Evolutionary conservation across 2,329 filamentous ascomycete genomes (phyloP), one percentile per base, ranked within the genome.

Genomic region (Calonectria ilicicola): DNA sequence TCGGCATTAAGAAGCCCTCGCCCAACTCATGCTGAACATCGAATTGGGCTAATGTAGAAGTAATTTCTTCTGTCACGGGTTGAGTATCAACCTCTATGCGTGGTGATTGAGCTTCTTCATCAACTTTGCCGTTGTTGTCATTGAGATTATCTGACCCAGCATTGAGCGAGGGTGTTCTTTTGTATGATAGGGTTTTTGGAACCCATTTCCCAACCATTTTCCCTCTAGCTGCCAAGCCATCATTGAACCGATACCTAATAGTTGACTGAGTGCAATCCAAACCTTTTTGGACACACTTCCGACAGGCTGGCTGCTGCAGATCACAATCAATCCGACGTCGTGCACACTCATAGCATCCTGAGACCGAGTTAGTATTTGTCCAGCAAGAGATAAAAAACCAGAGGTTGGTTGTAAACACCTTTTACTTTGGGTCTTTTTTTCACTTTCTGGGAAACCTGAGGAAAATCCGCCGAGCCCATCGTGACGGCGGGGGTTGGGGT

Each of bases 211-310:
- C 53, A 19, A 67, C 70, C 62, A 72, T 60, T 12, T 72, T 72
- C 6, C 70, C 70, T 15, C 70, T n/a, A 3, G 70, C 68, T 1
- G 70, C 70, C 5, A 72, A 62, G 5, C 70, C 66, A 32, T 72
- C 70, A 40, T 69, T 69, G 70, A 72, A 72, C 17, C 70, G 70
- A n/a, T 72, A 72, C 7, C 70, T 65, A 5, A 72, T 65, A 2
- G 56, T 60, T 6, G 68, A 60, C 8, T 47, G 38, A 1, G 47
- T 69, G 26, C 70, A 72, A 10, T 47, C 63, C 21, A 72, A n/a
- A 9, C 70, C 70, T 32, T 60, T 69, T 6, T 32, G 38, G 1
- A 9, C 21, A 8, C 70, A 72, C 19, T 72, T 72, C 4, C n/a
- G 42, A 62, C 70, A 72, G 21, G 32, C 49, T 14, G 70, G 70